Conservation (phyloP, 164 flowering plant genomes). For the Liriodendron chinense region DNA sequence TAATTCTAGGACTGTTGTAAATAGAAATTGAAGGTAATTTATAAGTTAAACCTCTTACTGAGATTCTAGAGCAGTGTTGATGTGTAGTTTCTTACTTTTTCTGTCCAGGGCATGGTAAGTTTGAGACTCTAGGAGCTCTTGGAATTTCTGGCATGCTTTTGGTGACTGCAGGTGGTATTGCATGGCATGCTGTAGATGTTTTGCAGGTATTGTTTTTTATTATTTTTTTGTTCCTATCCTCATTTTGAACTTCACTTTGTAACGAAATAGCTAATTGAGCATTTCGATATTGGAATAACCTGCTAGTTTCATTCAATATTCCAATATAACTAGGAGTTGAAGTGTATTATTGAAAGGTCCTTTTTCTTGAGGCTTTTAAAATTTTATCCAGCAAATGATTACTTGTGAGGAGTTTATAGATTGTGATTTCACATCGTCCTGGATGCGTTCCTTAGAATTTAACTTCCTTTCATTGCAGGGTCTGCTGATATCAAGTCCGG, state of each 20-base stretch:
- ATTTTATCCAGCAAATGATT: background rate
- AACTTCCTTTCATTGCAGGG: slow-evolving; percentile 43
- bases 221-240: background rate
- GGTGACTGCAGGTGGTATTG: slow-evolving; percentile 90
- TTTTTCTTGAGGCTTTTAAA: background rate
- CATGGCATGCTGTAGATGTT: slow-evolving; percentile 87
- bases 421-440: background rate
- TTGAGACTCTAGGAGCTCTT: slow-evolving; percentile 95
- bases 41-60: background rate
- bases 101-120: slow-evolving; percentile 94
- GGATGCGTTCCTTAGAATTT: background rate
- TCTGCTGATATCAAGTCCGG: slow-evolving; percentile 52
- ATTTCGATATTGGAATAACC: background rate
- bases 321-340: background rate
- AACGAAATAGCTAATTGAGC: background rate
- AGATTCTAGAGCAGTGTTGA: background rate
- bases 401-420: background rate
- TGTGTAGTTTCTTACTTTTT: slow-evolving; percentile 4
- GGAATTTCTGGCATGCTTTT: slow-evolving; percentile 93
- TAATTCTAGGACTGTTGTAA: background rate
- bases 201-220: slow-evolving; percentile 44
- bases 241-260: background rate
- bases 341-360: background rate
- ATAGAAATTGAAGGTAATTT: background rate
- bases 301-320: background rate